Evolutionary conservation across 2,329 filamentous ascomycete genomes (phyloP), one percentile per base, ranked within the genome.

Genomic region (Apiospora phragmitis): DNA sequence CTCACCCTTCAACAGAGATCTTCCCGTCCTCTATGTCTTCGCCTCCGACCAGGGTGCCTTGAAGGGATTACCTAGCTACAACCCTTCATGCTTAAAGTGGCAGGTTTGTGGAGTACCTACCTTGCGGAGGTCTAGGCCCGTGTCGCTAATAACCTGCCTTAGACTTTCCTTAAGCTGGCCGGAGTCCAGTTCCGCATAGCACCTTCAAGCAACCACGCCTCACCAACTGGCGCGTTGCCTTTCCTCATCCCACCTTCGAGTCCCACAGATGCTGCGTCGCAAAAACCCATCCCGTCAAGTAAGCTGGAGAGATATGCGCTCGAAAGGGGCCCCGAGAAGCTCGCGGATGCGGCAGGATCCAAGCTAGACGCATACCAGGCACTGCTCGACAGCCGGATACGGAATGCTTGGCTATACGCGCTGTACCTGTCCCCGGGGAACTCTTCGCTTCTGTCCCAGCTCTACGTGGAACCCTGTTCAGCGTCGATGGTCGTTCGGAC

Each of bases 1-100:
- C 83, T 76, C 87, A 71, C 81, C 82, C 69, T 77, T 83, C 70
- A 76, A 89, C 32, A 74, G 75, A 72, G 72, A 79, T 26, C 79
- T 84, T 7, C 85, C 88, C 72, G 86, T 89, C 12, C 85, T 99
- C 11, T 94, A 94, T 80, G 86, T 97, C 70, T 98, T 98, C 81
- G 88, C 89, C 72, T 89, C 87, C 18, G 84, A 89, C 1, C 83
- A 87, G n/a, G 92, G 90, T 76, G 92, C 90, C 43, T 80, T 81
- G 70, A 78, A 79, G 49, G 90, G 90, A 5, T 83, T 85, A 41
- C 93, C 94, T 35, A 97, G 94, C 74, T 97, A 92, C 83, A 98
- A 98, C 80, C 96, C 96, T 14, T 90, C 91, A 71, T 99, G 96
- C 84, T 85, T 98, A 78, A 97, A 95, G 85, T 98, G 94, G 94